Percentiles rank a stretch among this genome's conserved stretches.
phyloP scores from a whole-genome alignment of 495 filamentous ascomycete genomes.

The Staphylotrichum longicolle region DNA sequence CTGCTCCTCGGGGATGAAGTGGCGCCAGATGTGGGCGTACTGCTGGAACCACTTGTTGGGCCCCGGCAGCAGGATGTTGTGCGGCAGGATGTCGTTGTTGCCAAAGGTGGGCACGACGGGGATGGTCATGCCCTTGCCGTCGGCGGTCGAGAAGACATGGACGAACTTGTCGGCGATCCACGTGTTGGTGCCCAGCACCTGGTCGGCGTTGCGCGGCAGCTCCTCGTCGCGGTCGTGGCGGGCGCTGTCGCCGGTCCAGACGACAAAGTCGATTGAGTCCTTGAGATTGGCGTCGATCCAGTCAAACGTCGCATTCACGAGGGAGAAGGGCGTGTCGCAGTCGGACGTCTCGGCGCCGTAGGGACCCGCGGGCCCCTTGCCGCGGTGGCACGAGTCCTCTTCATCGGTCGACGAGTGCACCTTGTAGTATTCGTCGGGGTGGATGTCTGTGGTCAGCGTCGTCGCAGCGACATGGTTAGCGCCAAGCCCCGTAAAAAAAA shows the following conservation, averaged over 20 bases:
- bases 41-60: conserved; percentile 79
- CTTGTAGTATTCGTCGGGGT: conserved; percentile 85
- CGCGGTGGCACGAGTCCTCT: conserved; percentile 73
- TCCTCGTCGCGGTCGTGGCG: conserved; percentile 91
- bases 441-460: conserved; percentile 63
- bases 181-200: conserved; percentile 74
- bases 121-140: conserved; percentile 57
- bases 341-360: conserved; percentile 82
- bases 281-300: conserved; percentile 87
- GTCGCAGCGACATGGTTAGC: background rate
- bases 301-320: conserved; percentile 85
- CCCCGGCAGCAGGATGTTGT: conserved; percentile 86
- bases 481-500: background rate
- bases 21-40: conserved; percentile 71
- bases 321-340: conserved; percentile 77
- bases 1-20: conserved; percentile 91
- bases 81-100: conserved; percentile 96
- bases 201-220: conserved; percentile 67
- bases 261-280: conserved; percentile 85
- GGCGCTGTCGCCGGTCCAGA: conserved; percentile 97
- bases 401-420: conserved; percentile 66
- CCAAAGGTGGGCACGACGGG: conserved; percentile 89
- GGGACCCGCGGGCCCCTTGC: conserved; percentile 69
- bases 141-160: conserved; percentile 61
- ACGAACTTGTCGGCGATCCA: conserved; percentile 73